These are phyloP conservation scores for Colletotrichum sp. DNA, from an alignment of 2,329 filamentous ascomycete genomes.

Conservation along the genomic window DNA sequence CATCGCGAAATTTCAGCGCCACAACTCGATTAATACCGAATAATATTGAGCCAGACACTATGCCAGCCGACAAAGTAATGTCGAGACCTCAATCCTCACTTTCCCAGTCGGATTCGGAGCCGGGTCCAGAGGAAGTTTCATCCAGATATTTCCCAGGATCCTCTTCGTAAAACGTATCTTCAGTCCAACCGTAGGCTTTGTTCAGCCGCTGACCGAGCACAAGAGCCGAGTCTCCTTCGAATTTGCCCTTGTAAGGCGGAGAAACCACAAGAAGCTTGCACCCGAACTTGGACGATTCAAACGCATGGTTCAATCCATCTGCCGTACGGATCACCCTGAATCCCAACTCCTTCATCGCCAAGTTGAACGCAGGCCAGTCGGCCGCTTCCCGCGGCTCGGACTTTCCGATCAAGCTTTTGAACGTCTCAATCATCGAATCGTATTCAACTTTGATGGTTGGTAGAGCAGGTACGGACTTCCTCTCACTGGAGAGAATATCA, in stretches of 20 bases:
- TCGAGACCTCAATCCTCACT: not conserved
- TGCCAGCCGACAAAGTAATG: accelerated
- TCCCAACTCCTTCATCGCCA: slow-evolving; percentile 44
- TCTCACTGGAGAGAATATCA: slow-evolving; percentile 26
- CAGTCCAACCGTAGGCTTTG: slow-evolving; percentile 39
- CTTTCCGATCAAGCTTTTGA: slow-evolving; percentile 33
- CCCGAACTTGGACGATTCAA: not conserved
- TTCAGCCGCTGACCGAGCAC: slow-evolving; percentile 34
- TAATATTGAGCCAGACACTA: not conserved
- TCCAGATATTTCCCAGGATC: not conserved
- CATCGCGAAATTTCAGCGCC: accelerated
- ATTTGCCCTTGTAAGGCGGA: slow-evolving; percentile 38
- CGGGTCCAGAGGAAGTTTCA: not conserved
- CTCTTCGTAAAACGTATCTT: slow-evolving; percentile 31
- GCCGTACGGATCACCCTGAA: slow-evolving; percentile 45
- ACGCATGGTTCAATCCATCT: not conserved
- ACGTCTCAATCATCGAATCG: slow-evolving; percentile 36
- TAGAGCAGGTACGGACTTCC: accelerated
- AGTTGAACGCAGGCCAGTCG: slow-evolving; percentile 41
- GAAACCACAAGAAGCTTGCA: slow-evolving; percentile 37
- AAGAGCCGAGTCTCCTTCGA: slow-evolving; percentile 35
- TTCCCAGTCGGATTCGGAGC: not conserved
- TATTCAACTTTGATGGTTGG: not conserved
- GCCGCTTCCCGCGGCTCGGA: slow-evolving; percentile 33
- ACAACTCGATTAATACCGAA: not conserved